Percentiles rank a stretch among this genome's conserved stretches.
Evolutionary conservation across 768 basidiomycete species (phyloP).

Genomic region (Lentinus tigrinus): DNA sequence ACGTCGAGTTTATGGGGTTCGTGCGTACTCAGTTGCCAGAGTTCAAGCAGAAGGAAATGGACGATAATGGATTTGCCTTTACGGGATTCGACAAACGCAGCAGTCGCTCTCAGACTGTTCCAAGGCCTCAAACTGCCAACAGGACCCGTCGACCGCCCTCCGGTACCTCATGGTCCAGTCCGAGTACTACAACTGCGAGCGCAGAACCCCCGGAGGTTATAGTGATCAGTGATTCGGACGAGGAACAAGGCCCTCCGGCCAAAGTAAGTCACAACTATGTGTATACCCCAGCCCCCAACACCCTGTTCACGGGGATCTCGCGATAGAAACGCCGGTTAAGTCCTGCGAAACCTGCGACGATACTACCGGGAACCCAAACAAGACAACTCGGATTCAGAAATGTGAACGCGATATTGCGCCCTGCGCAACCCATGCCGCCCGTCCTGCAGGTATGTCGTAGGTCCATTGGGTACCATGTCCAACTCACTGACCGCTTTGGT

Average conservation of each 20-base stretch:
- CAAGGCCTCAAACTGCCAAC: neutral
- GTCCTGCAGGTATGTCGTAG: too few relatives aligned
- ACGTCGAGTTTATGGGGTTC: constrained; percentile 4
- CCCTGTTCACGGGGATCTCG: too few relatives aligned
- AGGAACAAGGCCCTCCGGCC: neutral
- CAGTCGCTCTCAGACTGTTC: neutral
- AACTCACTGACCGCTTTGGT: too few relatives aligned
- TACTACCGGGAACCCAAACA: too few relatives aligned
- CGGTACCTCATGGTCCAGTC: neutral
- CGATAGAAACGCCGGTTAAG: too few relatives aligned
- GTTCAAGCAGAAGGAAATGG: neutral
- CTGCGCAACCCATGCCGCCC: too few relatives aligned
- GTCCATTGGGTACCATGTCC: too few relatives aligned
- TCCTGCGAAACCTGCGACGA: too few relatives aligned
- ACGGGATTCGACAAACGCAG: neutral
- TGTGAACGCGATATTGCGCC: too few relatives aligned
- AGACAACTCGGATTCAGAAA: too few relatives aligned
- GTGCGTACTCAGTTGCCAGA: neutral
- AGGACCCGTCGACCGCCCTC: too few relatives aligned
- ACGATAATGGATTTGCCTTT: neutral
- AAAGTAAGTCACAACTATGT: neutral
- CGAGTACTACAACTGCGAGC: neutral
- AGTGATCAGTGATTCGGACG: neutral
- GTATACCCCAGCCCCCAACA: too few relatives aligned
- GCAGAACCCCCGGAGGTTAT: neutral